A percentile compares a stretch with the other conserved stretches of the same genome.
phyloP scores from a whole-genome alignment of 345 rosid genomes.

The Theobroma cacao region DNA sequence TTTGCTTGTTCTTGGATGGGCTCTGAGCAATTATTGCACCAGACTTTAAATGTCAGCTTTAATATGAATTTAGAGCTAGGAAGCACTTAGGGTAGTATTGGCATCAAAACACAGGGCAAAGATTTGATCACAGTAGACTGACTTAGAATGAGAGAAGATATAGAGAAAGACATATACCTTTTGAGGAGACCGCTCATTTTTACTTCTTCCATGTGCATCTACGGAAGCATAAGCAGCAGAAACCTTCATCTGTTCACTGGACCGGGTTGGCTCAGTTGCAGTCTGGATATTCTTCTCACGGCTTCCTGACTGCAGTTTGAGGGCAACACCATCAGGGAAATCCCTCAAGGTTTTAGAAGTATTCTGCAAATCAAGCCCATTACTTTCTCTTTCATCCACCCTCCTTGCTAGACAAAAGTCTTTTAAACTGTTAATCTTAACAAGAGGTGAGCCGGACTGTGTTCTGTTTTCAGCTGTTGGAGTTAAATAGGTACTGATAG shows the following conservation, averaged over 20 bases:
- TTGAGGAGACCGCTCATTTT: conserved; percentile 24
- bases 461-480: conserved; percentile 15
- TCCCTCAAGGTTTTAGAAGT: conserved; percentile 25
- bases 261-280: conserved; percentile 19
- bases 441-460: conserved; percentile 25
- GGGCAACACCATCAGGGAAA: conserved; percentile 21
- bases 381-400: conserved; percentile 26
- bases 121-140: conserved; percentile 12
- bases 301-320: conserved; percentile 24
- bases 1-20: conserved; percentile 19
- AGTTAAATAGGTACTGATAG: conserved; percentile 22
- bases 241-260: conserved; percentile 30
- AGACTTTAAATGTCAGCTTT: conserved; percentile 21
- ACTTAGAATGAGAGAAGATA: conserved; percentile 11
- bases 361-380: conserved; percentile 22
- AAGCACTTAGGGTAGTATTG: conserved; percentile 2
- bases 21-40: conserved; percentile 30
- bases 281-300: conserved; percentile 19
- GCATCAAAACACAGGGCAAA: conserved; percentile 14
- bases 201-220: conserved; percentile 20
- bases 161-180: conserved; percentile 38
- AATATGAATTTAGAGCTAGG: conserved; percentile 16
- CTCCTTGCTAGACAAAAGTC: conserved; percentile 29
- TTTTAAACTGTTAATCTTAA: conserved; percentile 25
- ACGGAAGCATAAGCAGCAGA: conserved; percentile 34